Conservation (phyloP, 164 flowering plant genomes). For the Liquidambar formosana region DNA sequence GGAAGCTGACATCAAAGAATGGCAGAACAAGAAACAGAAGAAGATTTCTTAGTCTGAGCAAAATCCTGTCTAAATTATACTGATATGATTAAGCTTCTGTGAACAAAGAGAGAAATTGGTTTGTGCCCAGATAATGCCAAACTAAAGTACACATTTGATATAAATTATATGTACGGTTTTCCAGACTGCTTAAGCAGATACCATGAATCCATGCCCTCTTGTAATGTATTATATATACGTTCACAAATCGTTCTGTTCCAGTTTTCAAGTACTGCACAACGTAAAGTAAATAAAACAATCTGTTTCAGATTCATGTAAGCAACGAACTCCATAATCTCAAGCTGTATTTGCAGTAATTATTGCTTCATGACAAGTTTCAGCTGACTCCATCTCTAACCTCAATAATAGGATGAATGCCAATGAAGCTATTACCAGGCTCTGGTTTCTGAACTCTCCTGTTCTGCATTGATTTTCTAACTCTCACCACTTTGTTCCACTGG, state of each 20-base stretch:
- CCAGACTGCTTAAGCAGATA: neutral
- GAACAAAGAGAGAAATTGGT: neutral
- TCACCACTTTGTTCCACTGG: slow-evolving; percentile 35
- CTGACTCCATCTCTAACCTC: neutral
- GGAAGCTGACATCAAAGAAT: slow-evolving; percentile 54
- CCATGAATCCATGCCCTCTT: neutral
- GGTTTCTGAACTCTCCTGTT: slow-evolving; percentile 46
- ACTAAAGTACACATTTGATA: neutral
- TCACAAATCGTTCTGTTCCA: no score
- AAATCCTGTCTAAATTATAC: neutral
- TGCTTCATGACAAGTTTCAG: neutral
- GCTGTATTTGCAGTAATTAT: neutral
- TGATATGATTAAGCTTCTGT: neutral
- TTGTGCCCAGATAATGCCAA: neutral
- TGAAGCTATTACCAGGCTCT: slow-evolving; percentile 49
- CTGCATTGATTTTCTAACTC: slow-evolving; percentile 43
- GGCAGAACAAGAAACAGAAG: slow-evolving; percentile 69
- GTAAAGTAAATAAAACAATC: neutral
- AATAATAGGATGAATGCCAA: slow-evolving; percentile 10
- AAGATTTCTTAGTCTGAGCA: slow-evolving; percentile 28
- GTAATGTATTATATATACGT: neutral
- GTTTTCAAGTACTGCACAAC: no score
- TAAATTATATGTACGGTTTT: neutral
- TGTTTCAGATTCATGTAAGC: neutral
- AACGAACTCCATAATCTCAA: neutral